phyloP scores from a whole-genome alignment of 2,329 filamentous ascomycete species.

The Clathrospora elynae region DNA sequence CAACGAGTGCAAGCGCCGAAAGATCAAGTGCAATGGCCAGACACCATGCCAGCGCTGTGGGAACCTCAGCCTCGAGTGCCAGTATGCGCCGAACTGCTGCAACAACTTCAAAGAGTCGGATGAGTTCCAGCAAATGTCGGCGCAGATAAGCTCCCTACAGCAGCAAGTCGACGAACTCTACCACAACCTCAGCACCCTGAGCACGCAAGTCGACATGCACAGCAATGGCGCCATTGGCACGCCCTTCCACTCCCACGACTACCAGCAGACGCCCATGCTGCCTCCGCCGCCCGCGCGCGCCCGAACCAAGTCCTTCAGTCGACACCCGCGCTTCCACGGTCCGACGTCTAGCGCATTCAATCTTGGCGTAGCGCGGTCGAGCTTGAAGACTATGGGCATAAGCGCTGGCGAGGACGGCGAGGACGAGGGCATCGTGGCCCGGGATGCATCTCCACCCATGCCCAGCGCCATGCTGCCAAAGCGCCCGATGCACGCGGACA shows the following conservation, averaged over 20 bases:
- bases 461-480: slow-evolving; percentile 21
- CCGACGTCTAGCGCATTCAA: slow-evolving; percentile 86
- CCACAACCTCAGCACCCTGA: slow-evolving; percentile 71
- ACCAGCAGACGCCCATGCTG: slow-evolving; percentile 41
- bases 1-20: slow-evolving; percentile 69
- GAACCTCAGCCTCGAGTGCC: slow-evolving; percentile 66
- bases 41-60: slow-evolving; percentile 68
- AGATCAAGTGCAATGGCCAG: slow-evolving; percentile 72
- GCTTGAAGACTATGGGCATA: slow-evolving; percentile 88
- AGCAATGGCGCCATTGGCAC: slow-evolving; percentile 38
- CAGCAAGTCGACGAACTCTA: slow-evolving; percentile 82
- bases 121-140: slow-evolving; percentile 77
- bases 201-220: slow-evolving; percentile 52
- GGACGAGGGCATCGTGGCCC: slow-evolving; percentile 63
- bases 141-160: slow-evolving; percentile 75
- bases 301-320: slow-evolving; percentile 43
- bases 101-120: slow-evolving; percentile 91
- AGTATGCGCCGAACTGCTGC: slow-evolving; percentile 71
- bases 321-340: slow-evolving; percentile 73
- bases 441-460: slow-evolving; percentile 55
- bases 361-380: slow-evolving; percentile 83
- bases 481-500: slow-evolving; percentile 50
- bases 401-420: slow-evolving; percentile 64
- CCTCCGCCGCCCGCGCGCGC: slow-evolving; percentile 47
- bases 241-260: slow-evolving; percentile 39